Evolutionary conservation across 192 early-diverging fungal species (phyloP).

Genomic region (Blastocladiella britannica): DNA sequence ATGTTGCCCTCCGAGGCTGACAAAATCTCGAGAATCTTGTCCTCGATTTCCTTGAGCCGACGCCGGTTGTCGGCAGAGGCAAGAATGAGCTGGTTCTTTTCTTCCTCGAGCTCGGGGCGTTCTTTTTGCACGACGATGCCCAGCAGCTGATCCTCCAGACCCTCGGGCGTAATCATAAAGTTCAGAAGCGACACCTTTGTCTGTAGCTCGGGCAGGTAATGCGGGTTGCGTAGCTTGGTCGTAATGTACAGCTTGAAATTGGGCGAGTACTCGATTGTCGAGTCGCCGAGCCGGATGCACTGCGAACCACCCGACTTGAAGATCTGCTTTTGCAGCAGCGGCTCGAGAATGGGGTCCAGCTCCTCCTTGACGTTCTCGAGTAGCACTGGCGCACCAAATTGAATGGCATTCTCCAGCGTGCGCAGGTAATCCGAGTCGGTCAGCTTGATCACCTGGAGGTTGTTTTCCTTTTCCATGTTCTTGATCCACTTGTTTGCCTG

Average conservation of each 20-base stretch:
- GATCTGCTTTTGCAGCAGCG: slow-evolving; percentile 36
- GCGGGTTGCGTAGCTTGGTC: slow-evolving; percentile 40
- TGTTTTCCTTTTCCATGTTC: slow-evolving; percentile 63
- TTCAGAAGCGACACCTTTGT: slow-evolving; percentile 45
- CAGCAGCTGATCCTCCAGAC: slow-evolving; percentile 39
- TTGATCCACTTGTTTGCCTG: slow-evolving; percentile 73
- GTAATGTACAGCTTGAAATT: slow-evolving; percentile 40
- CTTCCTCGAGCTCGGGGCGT: slow-evolving; percentile 41
- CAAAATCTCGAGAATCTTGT: slow-evolving; percentile 36
- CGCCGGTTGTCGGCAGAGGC: slow-evolving; percentile 40
- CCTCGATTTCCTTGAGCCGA: slow-evolving; percentile 42
- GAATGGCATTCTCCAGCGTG: slow-evolving; percentile 37
- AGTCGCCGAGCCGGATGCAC: slow-evolving; percentile 36
- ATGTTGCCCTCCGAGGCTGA: slow-evolving; percentile 43
- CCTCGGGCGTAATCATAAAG: slow-evolving; percentile 51
- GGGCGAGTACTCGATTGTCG: slow-evolving; percentile 37
- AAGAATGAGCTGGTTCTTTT: slow-evolving; percentile 41
- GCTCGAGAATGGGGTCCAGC: slow-evolving; percentile 38
- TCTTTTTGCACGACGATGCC: slow-evolving; percentile 42
- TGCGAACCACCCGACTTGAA: slow-evolving; percentile 38
- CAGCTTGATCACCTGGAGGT: slow-evolving; percentile 88
- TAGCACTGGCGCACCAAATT: slow-evolving; percentile 36
- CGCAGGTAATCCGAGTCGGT: slow-evolving; percentile 57
- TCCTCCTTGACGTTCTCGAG: slow-evolving; percentile 48
- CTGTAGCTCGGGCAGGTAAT: slow-evolving; percentile 36